These are phyloP conservation scores for Cavenderia fasciculata DNA, from an alignment of 78 protist genomes.

Conservation along the genomic window DNA sequence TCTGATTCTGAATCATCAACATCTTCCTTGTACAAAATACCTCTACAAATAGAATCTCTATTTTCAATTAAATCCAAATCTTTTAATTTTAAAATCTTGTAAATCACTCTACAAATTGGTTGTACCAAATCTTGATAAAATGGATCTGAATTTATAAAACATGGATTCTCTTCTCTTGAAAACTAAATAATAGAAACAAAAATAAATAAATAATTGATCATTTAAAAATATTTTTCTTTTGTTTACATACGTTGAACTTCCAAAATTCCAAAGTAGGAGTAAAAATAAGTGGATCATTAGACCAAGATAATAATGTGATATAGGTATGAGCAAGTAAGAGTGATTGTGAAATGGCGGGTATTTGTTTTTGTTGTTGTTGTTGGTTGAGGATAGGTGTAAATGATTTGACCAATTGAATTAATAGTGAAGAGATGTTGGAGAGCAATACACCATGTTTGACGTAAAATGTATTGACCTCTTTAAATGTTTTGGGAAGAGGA, in stretches of 20 bases:
- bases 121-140: not conserved
- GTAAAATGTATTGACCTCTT: constrained; percentile 1
- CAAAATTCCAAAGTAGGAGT: not conserved
- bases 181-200: not conserved
- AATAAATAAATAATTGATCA: not conserved
- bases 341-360: not conserved
- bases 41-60: not conserved
- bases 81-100: constrained; percentile 14
- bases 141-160: not conserved
- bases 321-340: not conserved
- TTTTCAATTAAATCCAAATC: constrained; percentile 7
- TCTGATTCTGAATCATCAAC: not conserved
- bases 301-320: not conserved
- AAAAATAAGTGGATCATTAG: not conserved
- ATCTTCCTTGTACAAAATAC: not conserved
- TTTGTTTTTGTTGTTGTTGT: not conserved
- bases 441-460: not conserved
- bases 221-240: not conserved
- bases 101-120: not conserved
- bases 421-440: not conserved
- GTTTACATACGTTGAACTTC: not conserved
- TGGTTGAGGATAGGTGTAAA: not conserved
- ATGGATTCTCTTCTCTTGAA: not conserved
- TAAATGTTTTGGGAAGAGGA: not conserved
- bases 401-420: not conserved